Evolutionary conservation across 2,329 filamentous ascomycete genomes (phyloP), one percentile per base, ranked within the genome.

Genomic region (Aspergillus glaucus): DNA sequence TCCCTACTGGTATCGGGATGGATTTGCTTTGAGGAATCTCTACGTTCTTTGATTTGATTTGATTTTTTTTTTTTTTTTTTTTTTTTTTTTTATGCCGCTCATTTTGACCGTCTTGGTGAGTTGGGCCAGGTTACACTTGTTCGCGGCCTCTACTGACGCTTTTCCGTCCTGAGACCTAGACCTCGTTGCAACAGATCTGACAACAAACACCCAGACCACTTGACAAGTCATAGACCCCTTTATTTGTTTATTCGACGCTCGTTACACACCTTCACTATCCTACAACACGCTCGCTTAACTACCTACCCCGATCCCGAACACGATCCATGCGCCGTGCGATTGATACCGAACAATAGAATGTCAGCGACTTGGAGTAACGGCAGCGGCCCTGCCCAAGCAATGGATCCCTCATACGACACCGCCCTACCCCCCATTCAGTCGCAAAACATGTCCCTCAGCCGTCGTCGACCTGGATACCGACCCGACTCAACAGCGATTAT

Each of bases 351-450:
- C 15, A 21, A 6, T 19, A 39, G 10, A 41, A 55, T 56, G 54
- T 55, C 54, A 9, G 47, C 45, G 14, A 48, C 45, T 15, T 43
- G 40, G 21, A 50, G 48, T 32, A 45, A 48, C 28, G 46, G 55
- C 30, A 55, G 49, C 24, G 46, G 28, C 37, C 54, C 55, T 21
- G 24, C 51, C 5, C 50, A 44, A 34, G 48, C 22, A 17, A 14
- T 43, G 47, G 39, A 21, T 24, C 6, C 17, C 36, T 15, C 48
- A 21, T 45, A 46, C 34, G 64, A 67, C 30, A 66, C 63, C 2
- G 63, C 62, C 6, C 44, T 67, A 3, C 63, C 63, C 1, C 62
- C 63, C 2, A 64, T 67, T 46, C 58, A 55, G 28, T 63, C 60
- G 12, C 59, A 61, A 19, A 50, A 43, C 45, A 53, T n/a, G 43